Percentiles rank a stretch among this genome's conserved stretches.
phyloP scores from a whole-genome alignment of 2,329 filamentous ascomycete species.

The Elsinoe necatrix region DNA sequence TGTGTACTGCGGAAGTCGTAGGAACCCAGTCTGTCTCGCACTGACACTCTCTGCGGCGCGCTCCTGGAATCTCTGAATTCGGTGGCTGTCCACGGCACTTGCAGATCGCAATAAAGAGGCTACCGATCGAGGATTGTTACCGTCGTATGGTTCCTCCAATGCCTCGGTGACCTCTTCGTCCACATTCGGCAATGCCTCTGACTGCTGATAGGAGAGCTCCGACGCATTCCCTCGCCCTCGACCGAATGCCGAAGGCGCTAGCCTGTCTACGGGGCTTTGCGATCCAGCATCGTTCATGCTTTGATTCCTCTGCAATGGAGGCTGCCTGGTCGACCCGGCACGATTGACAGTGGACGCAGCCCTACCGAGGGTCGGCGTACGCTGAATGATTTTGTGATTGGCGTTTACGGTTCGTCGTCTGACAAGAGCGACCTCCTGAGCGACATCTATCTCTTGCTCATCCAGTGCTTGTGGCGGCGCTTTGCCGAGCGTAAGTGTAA shows the following conservation, averaged over 20 bases:
- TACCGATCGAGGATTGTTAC: constrained; percentile 28
- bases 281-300: constrained; percentile 4
- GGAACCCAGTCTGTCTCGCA: constrained; percentile 74
- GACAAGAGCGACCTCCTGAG: constrained; percentile 29
- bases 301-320: neutral
- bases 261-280: constrained; percentile 11
- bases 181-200: constrained; percentile 26
- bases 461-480: constrained; percentile 28
- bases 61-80: constrained; percentile 54
- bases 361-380: constrained; percentile 27
- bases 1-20: constrained; percentile 69
- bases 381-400: constrained; percentile 26
- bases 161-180: constrained; percentile 26
- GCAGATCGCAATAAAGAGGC: constrained; percentile 29
- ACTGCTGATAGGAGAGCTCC: constrained; percentile 15
- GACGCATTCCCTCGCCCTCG: constrained; percentile 14
- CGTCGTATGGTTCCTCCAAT: constrained; percentile 30
- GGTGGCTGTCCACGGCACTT: constrained; percentile 61
- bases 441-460: constrained; percentile 28
- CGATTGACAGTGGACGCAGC: constrained; percentile 27
- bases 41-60: constrained; percentile 36
- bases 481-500: constrained; percentile 29
- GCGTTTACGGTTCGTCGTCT: constrained; percentile 31
- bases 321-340: neutral
- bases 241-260: constrained; percentile 3